phyloP scores from a whole-genome alignment of 352 stramenopile genomes.

The Phytophthora chlamydospora region DNA sequence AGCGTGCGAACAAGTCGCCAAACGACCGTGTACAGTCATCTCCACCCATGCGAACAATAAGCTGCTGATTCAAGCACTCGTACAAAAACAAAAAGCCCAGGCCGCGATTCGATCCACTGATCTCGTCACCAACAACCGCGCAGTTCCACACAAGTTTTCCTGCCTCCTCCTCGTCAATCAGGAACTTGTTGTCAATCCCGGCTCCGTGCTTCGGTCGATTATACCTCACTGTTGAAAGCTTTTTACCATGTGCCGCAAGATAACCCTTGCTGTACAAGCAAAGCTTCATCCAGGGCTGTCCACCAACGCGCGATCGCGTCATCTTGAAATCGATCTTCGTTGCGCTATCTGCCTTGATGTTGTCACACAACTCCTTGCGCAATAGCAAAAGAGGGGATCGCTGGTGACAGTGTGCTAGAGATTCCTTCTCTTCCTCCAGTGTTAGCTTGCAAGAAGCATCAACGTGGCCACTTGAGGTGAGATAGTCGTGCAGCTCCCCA shows the following conservation, averaged over 20 bases:
- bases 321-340: slow-evolving; percentile 67
- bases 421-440: slow-evolving; percentile 94
- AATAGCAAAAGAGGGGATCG: slow-evolving; percentile 69
- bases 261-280: slow-evolving; percentile 79
- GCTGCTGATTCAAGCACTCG: slow-evolving; percentile 76
- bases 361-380: slow-evolving; percentile 74
- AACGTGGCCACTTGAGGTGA: slow-evolving; percentile 90
- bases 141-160: slow-evolving; percentile 88
- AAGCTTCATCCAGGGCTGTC: slow-evolving; percentile 87
- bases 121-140: slow-evolving; percentile 79
- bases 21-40: slow-evolving; percentile 81
- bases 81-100: slow-evolving; percentile 86
- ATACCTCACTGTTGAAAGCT: slow-evolving; percentile 83
- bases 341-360: slow-evolving; percentile 32
- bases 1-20: slow-evolving; percentile 75
- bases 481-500: slow-evolving; percentile 88
- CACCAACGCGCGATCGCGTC: slow-evolving; percentile 73
- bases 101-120: slow-evolving; percentile 80
- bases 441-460: slow-evolving; percentile 94
- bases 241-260: slow-evolving; percentile 76
- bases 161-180: slow-evolving; percentile 81
- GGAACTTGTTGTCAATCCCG: slow-evolving; percentile 59
- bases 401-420: slow-evolving; percentile 79
- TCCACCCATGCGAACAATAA: slow-evolving; percentile 67
- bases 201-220: slow-evolving; percentile 74